Conservation (phyloP, 1,139 yeast genomes). For the Arxiozyma bovina region DNA sequence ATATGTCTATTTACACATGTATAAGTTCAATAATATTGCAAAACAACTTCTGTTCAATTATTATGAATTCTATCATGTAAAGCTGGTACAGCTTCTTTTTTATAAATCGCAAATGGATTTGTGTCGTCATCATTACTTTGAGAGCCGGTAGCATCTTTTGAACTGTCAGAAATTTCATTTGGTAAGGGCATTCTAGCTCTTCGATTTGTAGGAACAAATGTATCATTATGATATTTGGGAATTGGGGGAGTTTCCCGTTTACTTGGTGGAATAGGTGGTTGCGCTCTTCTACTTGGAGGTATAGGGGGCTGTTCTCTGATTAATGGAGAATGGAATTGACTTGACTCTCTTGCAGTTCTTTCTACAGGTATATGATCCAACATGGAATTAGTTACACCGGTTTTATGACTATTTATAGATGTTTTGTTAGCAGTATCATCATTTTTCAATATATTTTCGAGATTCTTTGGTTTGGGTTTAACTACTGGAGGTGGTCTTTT, state of each 20-base stretch:
- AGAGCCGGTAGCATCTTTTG: conserved; percentile 1
- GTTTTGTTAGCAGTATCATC: not conserved
- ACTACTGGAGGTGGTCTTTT: conserved; percentile 19
- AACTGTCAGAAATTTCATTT: not conserved
- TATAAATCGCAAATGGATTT: conserved; percentile 33
- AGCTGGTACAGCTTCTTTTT: conserved; percentile 34
- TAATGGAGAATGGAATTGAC: not conserved
- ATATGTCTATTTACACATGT: not conserved
- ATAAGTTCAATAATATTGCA: not conserved
- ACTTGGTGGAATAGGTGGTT: conserved; percentile 17
- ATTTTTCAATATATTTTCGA: conserved; percentile 4
- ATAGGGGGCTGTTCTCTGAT: not conserved
- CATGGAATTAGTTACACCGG: not conserved
- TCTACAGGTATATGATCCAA: not conserved
- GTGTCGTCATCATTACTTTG: conserved; percentile 10
- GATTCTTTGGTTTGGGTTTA: conserved; percentile 22
- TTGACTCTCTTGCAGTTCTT: not conserved
- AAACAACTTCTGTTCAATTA: not conserved
- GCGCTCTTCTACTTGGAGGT: not conserved
- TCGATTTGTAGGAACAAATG: not conserved
- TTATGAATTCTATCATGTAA: conserved; percentile 29
- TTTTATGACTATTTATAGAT: not conserved
- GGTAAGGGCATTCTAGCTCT: conserved; percentile 5
- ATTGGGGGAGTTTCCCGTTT: conserved; percentile 18
- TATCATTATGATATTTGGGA: conserved; percentile 6